Base-by-base conservation (phyloP, 1,284 basidiomycete species). In the Trichosporon ovoides region DNA sequence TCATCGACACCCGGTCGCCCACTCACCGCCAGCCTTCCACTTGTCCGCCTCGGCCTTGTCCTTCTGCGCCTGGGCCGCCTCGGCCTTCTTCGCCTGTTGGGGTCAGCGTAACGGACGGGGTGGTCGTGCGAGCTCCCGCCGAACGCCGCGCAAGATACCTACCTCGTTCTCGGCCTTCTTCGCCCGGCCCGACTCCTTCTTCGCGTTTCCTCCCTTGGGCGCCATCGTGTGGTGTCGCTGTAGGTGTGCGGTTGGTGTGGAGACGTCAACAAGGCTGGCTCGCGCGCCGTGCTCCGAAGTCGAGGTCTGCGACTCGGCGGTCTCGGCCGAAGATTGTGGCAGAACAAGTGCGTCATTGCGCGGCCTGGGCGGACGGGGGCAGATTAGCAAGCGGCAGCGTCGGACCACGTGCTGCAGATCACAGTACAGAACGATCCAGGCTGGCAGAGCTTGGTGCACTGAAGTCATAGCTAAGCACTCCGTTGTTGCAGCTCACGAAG, bases 161-260 rank as follows among this genome's bases (percentile, higher is more conserved):
- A 85, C 82, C 75, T 92, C 91, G 76, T 92, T 94, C 73, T 95
- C 93, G 7, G 91, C 90, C 79, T 97, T 97, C 77, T 91, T 91
- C 1, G 92, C 88, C 51, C 88, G 78, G 3, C 91, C 91, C 33
- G 84, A 78, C 74, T 93, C 91, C 75, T 93, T 92, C 84, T 93
- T 94, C 63, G 88, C 81, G 81, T 91, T 93, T 68, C 83, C 85
- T 59, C 75, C 75, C 69, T 88, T 89, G 1, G 91, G 90, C 59
- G 90, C 77, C 91, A 92, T 92, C 9, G 31, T 67, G 53, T 35
- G 37, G 24, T 18, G 24, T 37, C 18, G 35, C 1, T 59, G 31
- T 14, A 51, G 28, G 51, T 52, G 18, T 36, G 22, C 9, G 3
- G 36, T 56, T 33, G 20, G 9, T 28, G 40, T 35, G 38, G 38